These are phyloP conservation scores for Trichosporon asahii DNA, from an alignment of 1,284 basidiomycete species.

Conservation along the genomic window DNA sequence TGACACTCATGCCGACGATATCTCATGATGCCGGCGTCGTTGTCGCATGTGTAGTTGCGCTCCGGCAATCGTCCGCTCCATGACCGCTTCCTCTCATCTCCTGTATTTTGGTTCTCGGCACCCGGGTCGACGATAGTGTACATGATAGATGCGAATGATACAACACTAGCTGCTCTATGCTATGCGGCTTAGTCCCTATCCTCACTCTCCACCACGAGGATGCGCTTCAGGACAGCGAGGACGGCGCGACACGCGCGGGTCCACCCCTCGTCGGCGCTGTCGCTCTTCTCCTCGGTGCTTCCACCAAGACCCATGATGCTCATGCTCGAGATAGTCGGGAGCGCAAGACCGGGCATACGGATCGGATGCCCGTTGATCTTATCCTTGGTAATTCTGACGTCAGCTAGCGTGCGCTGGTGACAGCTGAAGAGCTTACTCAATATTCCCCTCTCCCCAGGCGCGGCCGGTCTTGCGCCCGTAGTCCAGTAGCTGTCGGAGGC, in stretches of 20 bases:
- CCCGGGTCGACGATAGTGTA: neutral
- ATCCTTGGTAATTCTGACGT: constrained; percentile 77
- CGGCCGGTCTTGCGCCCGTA: constrained; percentile 70
- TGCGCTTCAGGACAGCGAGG: constrained; percentile 74
- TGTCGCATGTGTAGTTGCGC: constrained; percentile 66
- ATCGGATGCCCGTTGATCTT: constrained; percentile 94
- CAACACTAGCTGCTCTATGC: neutral
- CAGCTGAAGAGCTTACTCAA: constrained; percentile 30
- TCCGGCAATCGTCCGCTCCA: neutral
- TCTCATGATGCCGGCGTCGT: constrained; percentile 84
- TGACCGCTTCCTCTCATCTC: neutral
- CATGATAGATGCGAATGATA: neutral
- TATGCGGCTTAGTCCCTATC: constrained; percentile 10
- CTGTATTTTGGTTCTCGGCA: neutral
- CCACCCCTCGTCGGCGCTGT: constrained; percentile 76
- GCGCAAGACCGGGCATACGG: constrained; percentile 66
- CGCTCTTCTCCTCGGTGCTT: constrained; percentile 13
- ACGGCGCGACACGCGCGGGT: constrained; percentile 89
- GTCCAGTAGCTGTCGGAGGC: constrained; percentile 84
- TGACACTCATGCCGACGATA: constrained; percentile 62
- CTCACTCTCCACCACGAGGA: constrained; percentile 50
- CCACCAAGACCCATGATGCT: constrained; percentile 46
- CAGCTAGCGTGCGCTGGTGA: neutral
- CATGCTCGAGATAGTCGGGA: constrained; percentile 52
- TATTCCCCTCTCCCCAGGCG: constrained; percentile 73